Base-by-base conservation (phyloP, 495 filamentous ascomycete species). In the Aspergillus baeticus region DNA sequence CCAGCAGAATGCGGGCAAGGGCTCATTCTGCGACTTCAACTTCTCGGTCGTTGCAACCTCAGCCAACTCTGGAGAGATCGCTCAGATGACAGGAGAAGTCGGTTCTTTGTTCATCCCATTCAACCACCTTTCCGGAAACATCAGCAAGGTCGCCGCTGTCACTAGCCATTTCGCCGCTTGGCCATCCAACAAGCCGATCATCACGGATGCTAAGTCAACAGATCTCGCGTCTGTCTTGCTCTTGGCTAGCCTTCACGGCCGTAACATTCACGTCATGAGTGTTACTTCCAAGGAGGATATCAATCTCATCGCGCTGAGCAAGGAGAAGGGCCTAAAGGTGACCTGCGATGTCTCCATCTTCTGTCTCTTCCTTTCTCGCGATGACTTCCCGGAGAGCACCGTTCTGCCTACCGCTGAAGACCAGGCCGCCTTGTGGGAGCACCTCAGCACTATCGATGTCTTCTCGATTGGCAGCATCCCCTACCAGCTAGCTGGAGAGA, bases 71-170 rank as follows among this genome's bases (percentile, higher is more conserved):
- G 83, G 87, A 51, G 86, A 92, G 68, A 84, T 92, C 62, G 84
- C 82, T 55, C 81, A 87, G 58, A 76, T 92, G 35, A 82, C 84
- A 15, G 77, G 81, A 35, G 88, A 92, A 52, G 88, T 94, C 53
- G 90, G 90, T 6, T 92, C 90, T 20, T 77, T 94, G 17, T 94
- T 91, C 73, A 88, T 94, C 46, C 90, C 90, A 0, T 94, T 93
- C 82, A 91, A 94, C 68, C 88, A 92, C 65, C 73, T 92, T 8
- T 89, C 88, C 18, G 88, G 87, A 59, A 92, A 92, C 66, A 91
- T 94, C 70, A 91, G 84, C 79, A 90, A 91, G 74, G 89, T 92
- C 36, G 87, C 90, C 15, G 84, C 88, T 5, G 87, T 93, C 43
- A 88, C 87, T 55, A 85, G 83, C 47, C 90, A 94, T 73, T 93